These are phyloP conservation scores for Massospora cicadina DNA, from an alignment of 371 early-diverging fungal species.

Conservation along the genomic window DNA sequence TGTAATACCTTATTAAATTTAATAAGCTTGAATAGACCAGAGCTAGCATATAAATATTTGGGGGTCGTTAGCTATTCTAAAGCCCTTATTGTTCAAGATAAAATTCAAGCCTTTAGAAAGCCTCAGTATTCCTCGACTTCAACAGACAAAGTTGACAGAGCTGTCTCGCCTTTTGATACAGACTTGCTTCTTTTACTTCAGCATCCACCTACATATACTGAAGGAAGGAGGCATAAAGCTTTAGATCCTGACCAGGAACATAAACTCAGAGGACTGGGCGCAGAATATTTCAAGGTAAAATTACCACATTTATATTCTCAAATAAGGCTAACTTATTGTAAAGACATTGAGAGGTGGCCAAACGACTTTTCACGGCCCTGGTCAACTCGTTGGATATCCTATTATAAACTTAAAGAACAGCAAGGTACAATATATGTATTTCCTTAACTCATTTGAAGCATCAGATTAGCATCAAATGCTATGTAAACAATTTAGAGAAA, in stretches of 20 bases:
- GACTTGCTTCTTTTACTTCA: conserved; percentile 65
- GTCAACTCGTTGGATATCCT: conserved; percentile 92
- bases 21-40: too few relatives aligned
- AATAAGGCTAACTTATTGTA: neutral
- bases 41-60: neutral
- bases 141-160: neutral
- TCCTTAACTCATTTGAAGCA: neutral
- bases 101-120: neutral
- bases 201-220: conserved; percentile 80
- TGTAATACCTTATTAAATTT: too few relatives aligned
- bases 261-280: conserved; percentile 32
- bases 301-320: neutral
- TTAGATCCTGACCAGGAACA: conserved; percentile 28
- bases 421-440: neutral
- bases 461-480: conserved; percentile 49
- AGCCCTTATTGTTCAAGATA: neutral
- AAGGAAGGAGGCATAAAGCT: conserved; percentile 66
- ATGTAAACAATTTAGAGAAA: conserved; percentile 61
- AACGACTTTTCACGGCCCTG: conserved; percentile 93
- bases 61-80: neutral
- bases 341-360: conserved; percentile 77
- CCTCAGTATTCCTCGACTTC: neutral
- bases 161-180: conserved; percentile 3
- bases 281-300: conserved; percentile 56
- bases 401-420: conserved; percentile 49